Conservation (phyloP, 495 filamentous ascomycete species). For the Podospora tetraspora region DNA sequence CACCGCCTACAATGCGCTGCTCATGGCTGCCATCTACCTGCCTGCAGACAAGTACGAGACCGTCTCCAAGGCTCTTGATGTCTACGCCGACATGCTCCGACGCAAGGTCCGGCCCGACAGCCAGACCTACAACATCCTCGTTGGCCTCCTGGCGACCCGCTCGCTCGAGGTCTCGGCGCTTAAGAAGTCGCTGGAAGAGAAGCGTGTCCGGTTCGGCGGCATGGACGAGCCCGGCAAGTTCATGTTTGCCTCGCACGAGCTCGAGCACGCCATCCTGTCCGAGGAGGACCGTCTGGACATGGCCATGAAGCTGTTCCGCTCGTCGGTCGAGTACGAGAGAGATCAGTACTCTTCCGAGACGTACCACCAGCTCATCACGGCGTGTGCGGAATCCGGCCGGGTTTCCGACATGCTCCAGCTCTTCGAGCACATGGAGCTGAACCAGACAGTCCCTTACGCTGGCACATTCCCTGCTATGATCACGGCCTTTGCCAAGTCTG, state of each 20-base stretch:
- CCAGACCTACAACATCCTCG: constrained; percentile 78
- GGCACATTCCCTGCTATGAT: constrained; percentile 90
- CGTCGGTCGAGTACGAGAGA: constrained; percentile 59
- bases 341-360: constrained; percentile 56
- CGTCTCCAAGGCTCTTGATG: constrained; percentile 83
- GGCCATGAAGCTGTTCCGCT: constrained; percentile 78
- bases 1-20: constrained; percentile 80
- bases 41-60: constrained; percentile 67
- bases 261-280: constrained; percentile 72
- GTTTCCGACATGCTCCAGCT: constrained; percentile 83
- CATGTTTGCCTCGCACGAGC: constrained; percentile 79
- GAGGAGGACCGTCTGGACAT: constrained; percentile 82
- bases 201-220: constrained; percentile 72
- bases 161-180: constrained; percentile 66
- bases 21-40: constrained; percentile 74
- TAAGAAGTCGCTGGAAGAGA: constrained; percentile 67
- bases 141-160: constrained; percentile 71
- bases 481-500: constrained; percentile 71
- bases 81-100: constrained; percentile 93
- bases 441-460: constrained; percentile 63
- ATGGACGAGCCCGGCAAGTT: constrained; percentile 84
- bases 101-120: constrained; percentile 76
- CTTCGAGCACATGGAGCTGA: constrained; percentile 82
- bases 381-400: constrained; percentile 72
- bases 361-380: constrained; percentile 74